Conservation (phyloP, 2,329 filamentous ascomycete genomes). For the Colletotrichum orbiculare region DNA sequence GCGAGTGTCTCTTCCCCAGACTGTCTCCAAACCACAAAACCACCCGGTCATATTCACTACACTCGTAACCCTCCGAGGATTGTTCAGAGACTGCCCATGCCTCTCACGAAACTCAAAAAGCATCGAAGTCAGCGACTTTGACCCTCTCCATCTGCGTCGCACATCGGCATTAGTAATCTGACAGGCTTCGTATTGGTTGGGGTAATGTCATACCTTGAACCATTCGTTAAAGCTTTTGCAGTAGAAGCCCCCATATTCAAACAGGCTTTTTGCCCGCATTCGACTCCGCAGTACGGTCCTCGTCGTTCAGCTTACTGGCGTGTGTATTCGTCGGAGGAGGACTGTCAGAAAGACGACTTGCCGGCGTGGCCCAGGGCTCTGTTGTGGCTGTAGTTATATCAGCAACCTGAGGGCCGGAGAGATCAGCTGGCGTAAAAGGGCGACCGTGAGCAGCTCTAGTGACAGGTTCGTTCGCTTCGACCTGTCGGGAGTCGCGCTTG, state of each 20-base stretch:
- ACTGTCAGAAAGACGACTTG: slow-evolving; percentile 27
- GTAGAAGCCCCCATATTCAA: too few relatives aligned
- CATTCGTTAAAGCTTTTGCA: too few relatives aligned
- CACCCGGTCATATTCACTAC: slow-evolving; percentile 16
- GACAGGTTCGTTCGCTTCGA: neutral
- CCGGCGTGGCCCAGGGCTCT: slow-evolving; percentile 32
- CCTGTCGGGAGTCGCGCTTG: neutral
- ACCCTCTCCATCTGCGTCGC: too few relatives aligned
- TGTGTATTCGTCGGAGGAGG: neutral
- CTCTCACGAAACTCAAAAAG: too few relatives aligned
- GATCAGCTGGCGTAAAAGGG: slow-evolving; percentile 30
- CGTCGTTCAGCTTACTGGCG: slow-evolving; percentile 1
- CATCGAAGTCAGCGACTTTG: too few relatives aligned
- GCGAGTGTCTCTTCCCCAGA: slow-evolving; percentile 12
- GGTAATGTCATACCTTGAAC: too few relatives aligned
- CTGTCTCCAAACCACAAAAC: slow-evolving; percentile 29
- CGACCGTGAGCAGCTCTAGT: slow-evolving; percentile 2
- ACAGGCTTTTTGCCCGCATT: too few relatives aligned
- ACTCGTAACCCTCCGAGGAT: neutral
- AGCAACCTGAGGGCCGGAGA: neutral
- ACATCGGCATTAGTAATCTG: too few relatives aligned
- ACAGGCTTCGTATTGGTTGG: too few relatives aligned
- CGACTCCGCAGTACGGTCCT: neutral
- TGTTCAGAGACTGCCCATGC: neutral
- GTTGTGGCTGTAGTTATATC: slow-evolving; percentile 27